Conservation (phyloP, 345 rosid species). For the Theobroma cacao region DNA sequence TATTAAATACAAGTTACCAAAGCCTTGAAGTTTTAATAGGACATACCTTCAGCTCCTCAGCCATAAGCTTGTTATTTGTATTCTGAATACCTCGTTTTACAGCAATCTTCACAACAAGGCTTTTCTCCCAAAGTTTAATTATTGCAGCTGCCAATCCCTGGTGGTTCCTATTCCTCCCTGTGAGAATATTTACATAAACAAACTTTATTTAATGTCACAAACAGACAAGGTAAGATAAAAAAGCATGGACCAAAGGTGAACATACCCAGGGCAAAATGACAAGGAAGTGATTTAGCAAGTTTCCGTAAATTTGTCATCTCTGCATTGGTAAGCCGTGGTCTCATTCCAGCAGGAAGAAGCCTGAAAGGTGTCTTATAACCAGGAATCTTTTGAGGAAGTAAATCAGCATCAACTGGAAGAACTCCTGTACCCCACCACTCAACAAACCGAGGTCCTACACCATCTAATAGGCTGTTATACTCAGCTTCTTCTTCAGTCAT, state of each 20-base stretch:
- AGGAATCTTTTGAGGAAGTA: constrained; percentile 75
- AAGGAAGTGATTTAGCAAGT: constrained; percentile 84
- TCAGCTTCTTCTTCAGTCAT: constrained; percentile 87
- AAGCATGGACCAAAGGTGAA: constrained; percentile 9
- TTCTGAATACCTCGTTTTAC: constrained; percentile 97
- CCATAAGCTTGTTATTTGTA: constrained; percentile 95
- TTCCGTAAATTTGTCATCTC: constrained; percentile 95
- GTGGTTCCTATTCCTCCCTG: constrained; percentile 96
- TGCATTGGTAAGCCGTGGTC: constrained; percentile 83
- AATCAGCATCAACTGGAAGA: constrained; percentile 93
- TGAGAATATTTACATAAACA: constrained; percentile 24
- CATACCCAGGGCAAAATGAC: constrained; percentile 97
- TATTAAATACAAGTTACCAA: background rate
- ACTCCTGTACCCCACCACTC: constrained; percentile 99
- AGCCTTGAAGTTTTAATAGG: background rate
- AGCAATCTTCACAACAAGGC: constrained; percentile 79
- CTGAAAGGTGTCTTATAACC: constrained; percentile 94
- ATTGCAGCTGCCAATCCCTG: constrained; percentile 93
- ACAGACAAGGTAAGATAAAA: constrained; percentile 14
- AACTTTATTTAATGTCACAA: constrained; percentile 11
- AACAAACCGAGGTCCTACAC: constrained; percentile 87
- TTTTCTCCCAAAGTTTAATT: constrained; percentile 91
- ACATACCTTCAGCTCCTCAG: constrained; percentile 89
- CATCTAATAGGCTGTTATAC: constrained; percentile 65
- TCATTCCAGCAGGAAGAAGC: constrained; percentile 95